Conservation (phyloP, 257 asterid species). For the Ilex asprella region DNA sequence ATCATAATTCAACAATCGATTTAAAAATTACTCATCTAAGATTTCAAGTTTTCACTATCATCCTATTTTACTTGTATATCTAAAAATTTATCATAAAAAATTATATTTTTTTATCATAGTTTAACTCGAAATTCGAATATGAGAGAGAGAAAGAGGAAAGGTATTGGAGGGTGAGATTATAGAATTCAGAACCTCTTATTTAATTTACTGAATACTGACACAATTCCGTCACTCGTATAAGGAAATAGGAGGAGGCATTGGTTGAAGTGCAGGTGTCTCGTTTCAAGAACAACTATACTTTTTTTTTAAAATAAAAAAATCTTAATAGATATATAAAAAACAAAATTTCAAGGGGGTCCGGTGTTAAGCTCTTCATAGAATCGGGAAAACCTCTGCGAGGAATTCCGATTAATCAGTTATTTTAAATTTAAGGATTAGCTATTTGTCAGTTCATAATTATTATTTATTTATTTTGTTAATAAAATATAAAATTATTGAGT, state of each 20-base stretch:
- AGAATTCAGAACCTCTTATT: slow-evolving; percentile 44
- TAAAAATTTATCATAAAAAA: too few species aligned
- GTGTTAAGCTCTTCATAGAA: neutral
- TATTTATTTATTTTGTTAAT: too few species aligned
- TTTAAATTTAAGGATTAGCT: too few species aligned
- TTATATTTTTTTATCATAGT: too few species aligned
- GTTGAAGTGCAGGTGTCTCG: slow-evolving; percentile 11
- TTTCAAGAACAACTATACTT: neutral
- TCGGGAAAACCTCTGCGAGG: slow-evolving; percentile 10
- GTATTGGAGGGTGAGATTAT: slow-evolving; percentile 20
- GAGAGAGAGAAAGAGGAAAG: neutral
- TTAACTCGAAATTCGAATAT: too few species aligned
- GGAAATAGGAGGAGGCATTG: slow-evolving; percentile 10
- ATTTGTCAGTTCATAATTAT: too few species aligned
- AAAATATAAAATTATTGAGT: too few species aligned
- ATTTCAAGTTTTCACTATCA: too few species aligned
- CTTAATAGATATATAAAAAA: neutral
- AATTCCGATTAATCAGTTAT: neutral
- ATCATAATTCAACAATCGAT: too few species aligned
- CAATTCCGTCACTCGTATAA: slow-evolving; percentile 15
- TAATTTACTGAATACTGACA: slow-evolving; percentile 25
- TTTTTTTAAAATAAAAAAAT: neutral
- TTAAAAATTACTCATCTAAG: too few species aligned
- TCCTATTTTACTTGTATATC: too few species aligned
- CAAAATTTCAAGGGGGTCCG: too few species aligned